Percentiles rank a stretch among this genome's conserved stretches.
Conservation (phyloP, 306 rosid genomes). For the Senna siamea region DNA sequence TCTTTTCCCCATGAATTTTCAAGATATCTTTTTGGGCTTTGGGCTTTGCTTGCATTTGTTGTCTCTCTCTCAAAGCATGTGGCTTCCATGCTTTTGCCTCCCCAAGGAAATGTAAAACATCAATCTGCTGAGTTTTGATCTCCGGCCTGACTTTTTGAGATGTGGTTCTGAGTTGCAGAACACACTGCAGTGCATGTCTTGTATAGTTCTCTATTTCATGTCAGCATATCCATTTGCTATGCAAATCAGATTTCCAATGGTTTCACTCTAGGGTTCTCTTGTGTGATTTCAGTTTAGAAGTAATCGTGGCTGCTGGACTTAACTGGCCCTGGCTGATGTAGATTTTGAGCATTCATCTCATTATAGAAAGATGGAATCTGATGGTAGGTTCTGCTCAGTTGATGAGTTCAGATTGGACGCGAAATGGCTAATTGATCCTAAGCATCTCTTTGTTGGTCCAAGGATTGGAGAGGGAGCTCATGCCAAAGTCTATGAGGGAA, state of each 20-base stretch:
- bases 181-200: constrained; percentile 58
- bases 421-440: constrained; percentile 85
- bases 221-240: constrained; percentile 62
- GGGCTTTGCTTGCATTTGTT: constrained; percentile 45
- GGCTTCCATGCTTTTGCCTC: constrained; percentile 74
- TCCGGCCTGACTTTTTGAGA: constrained; percentile 60
- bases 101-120: constrained; percentile 51
- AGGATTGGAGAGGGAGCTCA: constrained; percentile 96
- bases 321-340: constrained; percentile 32
- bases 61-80: constrained; percentile 55
- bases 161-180: constrained; percentile 65
- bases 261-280: constrained; percentile 41
- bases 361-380: constrained; percentile 73
- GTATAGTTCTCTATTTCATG: constrained; percentile 49
- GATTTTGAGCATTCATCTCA: constrained; percentile 34
- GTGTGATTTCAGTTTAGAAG: not conserved
- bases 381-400: constrained; percentile 65
- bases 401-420: constrained; percentile 84
- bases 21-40: constrained; percentile 73
- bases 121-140: constrained; percentile 62
- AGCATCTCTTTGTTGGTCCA: constrained; percentile 83
- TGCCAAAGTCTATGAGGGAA: constrained; percentile 94
- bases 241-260: constrained; percentile 40
- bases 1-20: constrained; percentile 60
- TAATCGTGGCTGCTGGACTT: constrained; percentile 32